phyloP scores from a whole-genome alignment of 257 asterid genomes.

The Euphrasia confusa region DNA sequence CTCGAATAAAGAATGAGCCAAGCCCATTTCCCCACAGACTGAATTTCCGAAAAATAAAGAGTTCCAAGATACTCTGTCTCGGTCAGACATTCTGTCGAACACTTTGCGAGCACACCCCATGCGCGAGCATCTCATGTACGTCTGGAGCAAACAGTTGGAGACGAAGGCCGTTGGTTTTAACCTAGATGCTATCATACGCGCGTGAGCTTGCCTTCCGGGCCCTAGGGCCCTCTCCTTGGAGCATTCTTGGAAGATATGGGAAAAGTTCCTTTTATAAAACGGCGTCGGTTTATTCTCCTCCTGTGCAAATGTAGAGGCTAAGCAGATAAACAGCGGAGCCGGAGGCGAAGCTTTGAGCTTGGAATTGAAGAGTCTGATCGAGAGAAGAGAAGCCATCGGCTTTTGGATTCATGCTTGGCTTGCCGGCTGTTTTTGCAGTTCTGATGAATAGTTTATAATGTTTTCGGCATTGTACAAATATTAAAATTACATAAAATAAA shows the following conservation, averaged over 20 bases:
- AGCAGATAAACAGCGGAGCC: constrained; percentile 7
- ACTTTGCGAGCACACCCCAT: constrained; percentile 48
- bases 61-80: constrained; percentile 69
- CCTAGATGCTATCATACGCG: constrained; percentile 57
- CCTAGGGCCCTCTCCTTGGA: constrained; percentile 40
- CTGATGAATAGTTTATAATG: too few species aligned
- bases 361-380: constrained; percentile 27
- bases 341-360: constrained; percentile 20
- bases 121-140: constrained; percentile 49
- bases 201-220: constrained; percentile 71
- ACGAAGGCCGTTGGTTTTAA: constrained; percentile 74
- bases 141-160: constrained; percentile 63
- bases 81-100: constrained; percentile 65
- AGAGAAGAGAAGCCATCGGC: constrained; percentile 42
- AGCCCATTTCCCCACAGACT: constrained; percentile 31
- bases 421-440: constrained; percentile 23
- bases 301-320: constrained; percentile 30
- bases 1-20: constrained; percentile 46
- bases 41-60: constrained; percentile 68
- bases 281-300: constrained; percentile 24
- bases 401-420: constrained; percentile 48
- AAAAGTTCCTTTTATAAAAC: constrained; percentile 46
- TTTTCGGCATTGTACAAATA: too few species aligned
- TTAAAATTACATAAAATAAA: too few species aligned
- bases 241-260: constrained; percentile 67